phyloP scores from a whole-genome alignment of 2,329 filamentous ascomycete genomes.

The Exophiala xenobiotica region DNA sequence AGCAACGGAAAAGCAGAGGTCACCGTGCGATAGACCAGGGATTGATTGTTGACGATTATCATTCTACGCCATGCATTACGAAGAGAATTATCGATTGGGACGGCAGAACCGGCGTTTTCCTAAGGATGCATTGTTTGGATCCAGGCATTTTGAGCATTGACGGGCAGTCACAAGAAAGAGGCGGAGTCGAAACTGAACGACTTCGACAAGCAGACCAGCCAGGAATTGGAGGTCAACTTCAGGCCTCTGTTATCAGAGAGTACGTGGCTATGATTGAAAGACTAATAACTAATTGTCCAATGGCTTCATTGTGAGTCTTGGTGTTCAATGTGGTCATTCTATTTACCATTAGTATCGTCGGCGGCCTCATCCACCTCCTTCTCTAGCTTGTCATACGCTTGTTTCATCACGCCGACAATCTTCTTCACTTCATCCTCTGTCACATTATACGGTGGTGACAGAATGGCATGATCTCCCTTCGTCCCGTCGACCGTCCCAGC shows the following conservation, averaged over 20 bases:
- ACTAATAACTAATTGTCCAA: neutral
- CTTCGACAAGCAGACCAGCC: too few relatives aligned
- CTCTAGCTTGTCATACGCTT: constrained; percentile 31
- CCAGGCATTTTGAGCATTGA: too few relatives aligned
- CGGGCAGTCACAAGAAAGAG: too few relatives aligned
- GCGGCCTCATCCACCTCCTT: constrained; percentile 16
- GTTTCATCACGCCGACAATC: constrained; percentile 52
- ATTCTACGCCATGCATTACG: constrained; percentile 25
- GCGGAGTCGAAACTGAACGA: too few relatives aligned
- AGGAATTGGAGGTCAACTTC: too few relatives aligned
- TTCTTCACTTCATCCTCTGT: constrained; percentile 48
- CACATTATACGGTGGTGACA: constrained; percentile 56
- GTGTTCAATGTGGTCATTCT: neutral
- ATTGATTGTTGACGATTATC: constrained; percentile 3
- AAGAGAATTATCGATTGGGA: constrained; percentile 12
- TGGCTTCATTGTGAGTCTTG: too few relatives aligned
- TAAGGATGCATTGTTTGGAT: too few relatives aligned
- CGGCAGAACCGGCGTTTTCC: too few relatives aligned
- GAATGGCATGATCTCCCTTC: constrained; percentile 54
- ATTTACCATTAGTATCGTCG: neutral
- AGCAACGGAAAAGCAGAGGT: constrained; percentile 32
- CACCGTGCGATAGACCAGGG: constrained; percentile 22
- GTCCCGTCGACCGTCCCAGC: constrained; percentile 51
- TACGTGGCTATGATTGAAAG: too few relatives aligned
- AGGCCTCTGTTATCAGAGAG: too few relatives aligned